phyloP scores from a whole-genome alignment of 768 basidiomycete species.

The Amanita molliuscula region DNA sequence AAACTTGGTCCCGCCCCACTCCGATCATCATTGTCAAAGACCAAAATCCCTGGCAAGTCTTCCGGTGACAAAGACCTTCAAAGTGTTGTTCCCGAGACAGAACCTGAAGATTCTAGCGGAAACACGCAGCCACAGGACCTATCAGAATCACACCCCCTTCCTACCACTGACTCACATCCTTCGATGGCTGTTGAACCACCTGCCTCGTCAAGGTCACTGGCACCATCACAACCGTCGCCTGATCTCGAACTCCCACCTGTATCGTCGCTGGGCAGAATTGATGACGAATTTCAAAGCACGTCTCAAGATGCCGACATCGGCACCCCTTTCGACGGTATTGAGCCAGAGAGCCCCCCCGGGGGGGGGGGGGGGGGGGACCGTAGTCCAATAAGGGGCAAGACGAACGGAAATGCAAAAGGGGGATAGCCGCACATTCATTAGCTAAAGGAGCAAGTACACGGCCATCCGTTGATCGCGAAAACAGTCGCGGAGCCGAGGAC shows the following conservation, averaged over 20 bases:
- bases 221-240: not conserved
- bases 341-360: not conserved
- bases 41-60: not conserved
- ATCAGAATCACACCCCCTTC: constrained; percentile 1
- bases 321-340: not conserved
- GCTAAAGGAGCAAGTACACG: not conserved
- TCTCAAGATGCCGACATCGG: constrained; percentile 1
- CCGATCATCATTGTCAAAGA: not conserved
- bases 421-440: too few relatives aligned
- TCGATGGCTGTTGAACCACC: constrained; percentile 4
- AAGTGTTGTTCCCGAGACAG: constrained; percentile 4
- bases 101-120: constrained; percentile 2
- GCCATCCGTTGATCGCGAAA: not conserved
- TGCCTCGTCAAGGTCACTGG: not conserved
- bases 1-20: not conserved
- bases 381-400: not conserved
- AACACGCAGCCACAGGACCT: constrained; percentile 1
- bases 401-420: not conserved
- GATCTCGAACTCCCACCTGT: not conserved
- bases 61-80: not conserved
- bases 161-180: not conserved
- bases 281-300: not conserved
- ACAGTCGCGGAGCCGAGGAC: not conserved
- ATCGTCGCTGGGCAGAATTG: not conserved
- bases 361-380: too few relatives aligned